These are phyloP conservation scores for Schoenoplectus triqueter DNA, from an alignment of 202 grass and related monocot genomes.

Conservation along the genomic window DNA sequence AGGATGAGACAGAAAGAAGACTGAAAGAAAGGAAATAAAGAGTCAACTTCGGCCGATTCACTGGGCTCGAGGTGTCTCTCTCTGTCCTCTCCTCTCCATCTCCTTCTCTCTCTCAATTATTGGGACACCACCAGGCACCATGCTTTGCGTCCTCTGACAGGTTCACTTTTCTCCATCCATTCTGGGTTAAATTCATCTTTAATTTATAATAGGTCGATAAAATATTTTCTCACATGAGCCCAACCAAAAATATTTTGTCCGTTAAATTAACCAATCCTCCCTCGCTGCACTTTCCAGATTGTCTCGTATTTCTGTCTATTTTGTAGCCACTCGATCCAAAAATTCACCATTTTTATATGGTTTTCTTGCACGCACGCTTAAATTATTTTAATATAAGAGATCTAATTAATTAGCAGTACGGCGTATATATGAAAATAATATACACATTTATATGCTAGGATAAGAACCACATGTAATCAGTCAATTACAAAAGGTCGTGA, in stretches of 20 bases:
- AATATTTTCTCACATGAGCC: constrained; percentile 31
- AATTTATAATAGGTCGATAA: neutral
- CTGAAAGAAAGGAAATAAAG: constrained; percentile 79
- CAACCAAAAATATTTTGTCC: constrained; percentile 25
- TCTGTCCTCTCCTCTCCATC: neutral
- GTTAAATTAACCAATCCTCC: no score
- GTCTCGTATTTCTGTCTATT: constrained; percentile 3
- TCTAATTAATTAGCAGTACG: neutral
- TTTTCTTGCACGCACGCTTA: constrained; percentile 14
- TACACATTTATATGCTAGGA: neutral
- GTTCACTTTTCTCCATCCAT: constrained; percentile 28
- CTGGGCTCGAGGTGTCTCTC: constrained; percentile 74
- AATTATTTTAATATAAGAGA: neutral
- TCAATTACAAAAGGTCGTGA: neutral
- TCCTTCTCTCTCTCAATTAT: constrained; percentile 34
- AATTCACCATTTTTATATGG: neutral
- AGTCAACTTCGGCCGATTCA: constrained; percentile 87
- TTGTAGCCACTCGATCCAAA: constrained; percentile 5
- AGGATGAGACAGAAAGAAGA: constrained; percentile 85
- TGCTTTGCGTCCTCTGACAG: neutral
- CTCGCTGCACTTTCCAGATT: constrained; percentile 6
- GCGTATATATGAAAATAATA: neutral
- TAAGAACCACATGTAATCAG: no score
- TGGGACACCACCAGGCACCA: constrained; percentile 22
- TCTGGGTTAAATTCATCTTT: constrained; percentile 16